phyloP scores from a whole-genome alignment of 169 alveolate species.

The Plasmodium vivax region DNA sequence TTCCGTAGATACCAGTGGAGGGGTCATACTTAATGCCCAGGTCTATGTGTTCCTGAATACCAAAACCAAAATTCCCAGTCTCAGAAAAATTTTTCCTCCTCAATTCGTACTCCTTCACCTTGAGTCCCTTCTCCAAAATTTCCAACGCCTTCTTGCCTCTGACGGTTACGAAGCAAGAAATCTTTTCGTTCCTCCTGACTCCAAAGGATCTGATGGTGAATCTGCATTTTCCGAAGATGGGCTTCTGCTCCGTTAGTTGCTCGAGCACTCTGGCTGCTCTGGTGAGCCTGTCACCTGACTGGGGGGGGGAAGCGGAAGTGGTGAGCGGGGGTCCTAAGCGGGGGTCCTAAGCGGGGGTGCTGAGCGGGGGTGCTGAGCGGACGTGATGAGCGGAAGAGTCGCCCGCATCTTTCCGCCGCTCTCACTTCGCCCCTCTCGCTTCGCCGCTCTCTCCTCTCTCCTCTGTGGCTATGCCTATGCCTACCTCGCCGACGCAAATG shows the following conservation, averaged over 20 bases:
- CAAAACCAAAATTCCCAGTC: slow-evolving; percentile 99
- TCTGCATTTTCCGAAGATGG: slow-evolving; percentile 96
- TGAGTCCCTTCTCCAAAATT: slow-evolving; percentile 98
- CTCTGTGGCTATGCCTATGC: too few species aligned
- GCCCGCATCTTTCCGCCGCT: not conserved
- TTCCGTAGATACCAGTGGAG: slow-evolving; percentile 99
- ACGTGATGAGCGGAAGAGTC: not conserved
- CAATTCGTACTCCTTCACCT: slow-evolving; percentile 99
- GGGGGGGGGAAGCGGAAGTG: not conserved
- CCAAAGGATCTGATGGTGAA: slow-evolving; percentile 98
- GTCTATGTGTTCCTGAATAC: slow-evolving; percentile 99
- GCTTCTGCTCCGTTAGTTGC: slow-evolving; percentile 98
- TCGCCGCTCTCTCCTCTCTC: too few species aligned
- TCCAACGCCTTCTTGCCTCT: slow-evolving; percentile 99
- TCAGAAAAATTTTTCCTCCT: slow-evolving; percentile 96
- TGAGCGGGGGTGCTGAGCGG: not conserved
- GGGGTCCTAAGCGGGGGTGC: not conserved
- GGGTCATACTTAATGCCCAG: slow-evolving; percentile 99
- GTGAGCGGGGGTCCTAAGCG: too few species aligned
- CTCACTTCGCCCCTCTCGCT: too few species aligned
- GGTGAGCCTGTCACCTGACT: slow-evolving; percentile 99
- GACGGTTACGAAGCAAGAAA: slow-evolving; percentile 98
- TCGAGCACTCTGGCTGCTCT: slow-evolving; percentile 99
- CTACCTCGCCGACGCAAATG: slow-evolving; percentile 98
- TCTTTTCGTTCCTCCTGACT: slow-evolving; percentile 99